Evolutionary conservation across 257 asterid genomes (phyloP), one percentile per base, ranked within the genome.

Genomic region (Eustoma russellianum): DNA sequence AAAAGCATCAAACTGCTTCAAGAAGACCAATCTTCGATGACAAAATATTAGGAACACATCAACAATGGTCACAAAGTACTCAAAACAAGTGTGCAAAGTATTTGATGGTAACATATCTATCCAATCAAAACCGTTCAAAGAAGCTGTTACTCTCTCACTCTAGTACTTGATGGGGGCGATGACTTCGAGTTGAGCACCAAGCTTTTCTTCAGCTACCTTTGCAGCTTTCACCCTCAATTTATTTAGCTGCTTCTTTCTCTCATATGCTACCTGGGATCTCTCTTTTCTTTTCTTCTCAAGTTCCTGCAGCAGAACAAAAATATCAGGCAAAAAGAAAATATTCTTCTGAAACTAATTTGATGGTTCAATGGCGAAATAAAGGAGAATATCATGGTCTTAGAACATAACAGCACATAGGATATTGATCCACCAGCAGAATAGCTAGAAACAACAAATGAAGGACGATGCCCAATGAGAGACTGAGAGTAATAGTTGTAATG

Each of bases 281-380:
- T 70, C 67, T 57, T 64, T 64, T 41, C 75, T 70, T 67, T 70
- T 70, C 15, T 59, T 38, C 49, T 70, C 75, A 10, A 70, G 66
- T 50, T 59, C 75, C 75, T 70, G 64, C 52, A 19, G 19, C 5
- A 6, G 50, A 33, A 56, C 14, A 48, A 9, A 57, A 11, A 33
- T 5, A 30, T 5, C 30, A 19, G 17, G 8, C 28, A 30, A 9
- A 7, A 8, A 15, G 14, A 28, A 57, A 50, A 28, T 6, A 10
- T 24, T 17, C 17, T 7, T 48, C 3, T 2, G 30, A 24, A 24
- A 24, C 30, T 24, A 24, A 24, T 2, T 24, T 24, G 30, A 24
- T 24, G 30, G 30, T 24, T 24, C 3, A 24, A 24, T 4, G 30
- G 30, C 30, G 3, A 24, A 24, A 24, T 24, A 2, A 24, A 24